Base-by-base conservation (phyloP, 768 basidiomycete species). In the Trametes coccinea region DNA sequence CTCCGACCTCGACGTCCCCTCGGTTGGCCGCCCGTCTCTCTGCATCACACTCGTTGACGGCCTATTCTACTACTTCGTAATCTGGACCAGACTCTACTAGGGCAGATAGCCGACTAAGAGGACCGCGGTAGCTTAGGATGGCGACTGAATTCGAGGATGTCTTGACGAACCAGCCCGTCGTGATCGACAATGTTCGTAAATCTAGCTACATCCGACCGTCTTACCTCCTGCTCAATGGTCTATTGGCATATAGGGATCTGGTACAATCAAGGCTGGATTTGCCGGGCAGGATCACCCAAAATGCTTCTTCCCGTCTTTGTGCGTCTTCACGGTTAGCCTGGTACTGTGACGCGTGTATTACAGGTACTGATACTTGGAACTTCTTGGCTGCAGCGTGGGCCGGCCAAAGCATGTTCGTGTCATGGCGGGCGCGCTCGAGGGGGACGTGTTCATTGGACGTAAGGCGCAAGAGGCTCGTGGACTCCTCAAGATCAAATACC, bases 251-350 rank as follows among this genome's bases (percentile, higher is more conserved):
- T 74, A 98, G 94, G 97, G 97, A 63, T 97, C 96, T 59, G 97
- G 97, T 31, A 94, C 93, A 27, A 96, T 99, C 74, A 99, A 98
- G 76, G 97, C 97, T 62, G 97, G 97, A 43, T 99, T 99, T 73
- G 97, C 97, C 56, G 97, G 97, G 48, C 92, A 98, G 76, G 96
- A 98, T 76, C 95, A 97, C 73, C 97, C 97, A 45, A 97, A 97
- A 84, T 98, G 95, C 73, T 98, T 95, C 83, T 98, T 98, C 71
- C 95, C 97, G 64, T 97, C 95, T 66, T 98, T 94, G 95, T 97
- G 78, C 79, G 94, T 86, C 71, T 71, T 66, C 65, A 75, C 70
- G 74, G 74, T 78, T 78, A 69, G 70, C 61, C 63, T 55, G 58
- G 46, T 57, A 53, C 63, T 59, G 53, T 44, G 58, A 57, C 63